These are phyloP conservation scores for Sphagnum contortum DNA, from an alignment of 225 moss, liverwort and hornwort genomes.

Conservation along the genomic window DNA sequence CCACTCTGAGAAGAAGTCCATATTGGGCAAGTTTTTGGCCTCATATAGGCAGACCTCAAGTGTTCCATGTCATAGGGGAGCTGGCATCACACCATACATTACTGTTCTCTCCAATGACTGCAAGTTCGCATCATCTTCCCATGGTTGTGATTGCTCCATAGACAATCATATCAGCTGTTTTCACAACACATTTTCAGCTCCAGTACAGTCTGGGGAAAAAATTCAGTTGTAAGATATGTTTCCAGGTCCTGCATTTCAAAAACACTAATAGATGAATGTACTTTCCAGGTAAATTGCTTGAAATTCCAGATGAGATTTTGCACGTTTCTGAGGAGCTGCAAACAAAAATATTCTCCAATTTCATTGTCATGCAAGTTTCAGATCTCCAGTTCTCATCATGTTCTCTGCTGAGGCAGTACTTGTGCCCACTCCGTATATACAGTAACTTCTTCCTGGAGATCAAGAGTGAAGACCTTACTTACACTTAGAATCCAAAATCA, in stretches of 20 bases:
- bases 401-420: too few species aligned
- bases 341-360: too few species aligned
- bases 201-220: not conserved
- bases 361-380: too few species aligned
- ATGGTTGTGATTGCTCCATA: not conserved
- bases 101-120: conserved; percentile 13
- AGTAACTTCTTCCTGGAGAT: too few species aligned
- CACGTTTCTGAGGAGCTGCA: too few species aligned
- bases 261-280: not conserved
- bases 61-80: conserved; percentile 56
- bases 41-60: conserved; percentile 45
- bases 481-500: too few species aligned
- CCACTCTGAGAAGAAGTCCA: conserved; percentile 74
- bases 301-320: too few species aligned
- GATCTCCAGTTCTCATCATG: too few species aligned
- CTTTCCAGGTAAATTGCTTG: too few species aligned
- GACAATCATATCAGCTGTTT: not conserved
- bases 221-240: not conserved
- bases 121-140: conserved; percentile 8
- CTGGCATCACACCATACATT: conserved; percentile 30
- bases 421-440: too few species aligned
- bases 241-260: not conserved
- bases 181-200: not conserved
- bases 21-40: conserved; percentile 64
- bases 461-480: too few species aligned